Evolutionary conservation across 2,329 filamentous ascomycete genomes (phyloP).

Genomic region (Westerdykella aurantiaca): DNA sequence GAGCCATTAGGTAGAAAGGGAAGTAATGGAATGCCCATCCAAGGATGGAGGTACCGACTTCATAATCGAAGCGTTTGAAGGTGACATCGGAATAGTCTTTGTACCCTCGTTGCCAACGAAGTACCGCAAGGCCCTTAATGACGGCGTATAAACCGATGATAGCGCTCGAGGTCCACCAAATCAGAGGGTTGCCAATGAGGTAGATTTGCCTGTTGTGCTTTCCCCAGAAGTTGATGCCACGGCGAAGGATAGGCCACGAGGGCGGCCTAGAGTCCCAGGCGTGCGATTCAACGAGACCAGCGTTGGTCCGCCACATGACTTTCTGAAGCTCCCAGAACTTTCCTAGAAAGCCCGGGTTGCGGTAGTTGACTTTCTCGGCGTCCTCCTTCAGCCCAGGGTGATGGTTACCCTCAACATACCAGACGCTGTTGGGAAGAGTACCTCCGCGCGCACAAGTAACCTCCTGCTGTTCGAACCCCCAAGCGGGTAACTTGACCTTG

Average conservation of each 20-base stretch:
- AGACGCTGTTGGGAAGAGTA: slow-evolving; percentile 90
- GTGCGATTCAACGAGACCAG: slow-evolving; percentile 90
- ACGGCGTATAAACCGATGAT: slow-evolving; percentile 69
- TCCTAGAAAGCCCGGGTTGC: slow-evolving; percentile 86
- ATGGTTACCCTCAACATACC: slow-evolving; percentile 90
- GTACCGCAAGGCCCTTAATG: slow-evolving; percentile 81
- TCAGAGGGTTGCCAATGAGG: slow-evolving; percentile 73
- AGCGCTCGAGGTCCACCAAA: slow-evolving; percentile 86
- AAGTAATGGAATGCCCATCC: slow-evolving; percentile 99
- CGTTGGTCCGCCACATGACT: slow-evolving; percentile 99
- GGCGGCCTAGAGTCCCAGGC: slow-evolving; percentile 95
- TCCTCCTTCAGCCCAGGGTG: slow-evolving; percentile 67
- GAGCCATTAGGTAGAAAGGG: slow-evolving; percentile 96
- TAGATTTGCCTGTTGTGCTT: slow-evolving; percentile 92
- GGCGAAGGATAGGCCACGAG: slow-evolving; percentile 85
- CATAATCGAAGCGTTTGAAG: slow-evolving; percentile 97
- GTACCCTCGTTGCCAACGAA: slow-evolving; percentile 92
- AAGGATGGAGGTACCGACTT: slow-evolving; percentile 82
- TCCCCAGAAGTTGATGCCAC: slow-evolving; percentile 99
- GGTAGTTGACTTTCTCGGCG: slow-evolving; percentile 94
- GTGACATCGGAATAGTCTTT: slow-evolving; percentile 73
- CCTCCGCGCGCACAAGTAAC: slow-evolving; percentile 93
- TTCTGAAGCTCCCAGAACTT: slow-evolving; percentile 97
- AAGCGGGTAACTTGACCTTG: slow-evolving; percentile 97
- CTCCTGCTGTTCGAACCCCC: slow-evolving; percentile 97